Base-by-base conservation (phyloP, 805 yeast genomes). In the Blastobotrys peoriensis region DNA sequence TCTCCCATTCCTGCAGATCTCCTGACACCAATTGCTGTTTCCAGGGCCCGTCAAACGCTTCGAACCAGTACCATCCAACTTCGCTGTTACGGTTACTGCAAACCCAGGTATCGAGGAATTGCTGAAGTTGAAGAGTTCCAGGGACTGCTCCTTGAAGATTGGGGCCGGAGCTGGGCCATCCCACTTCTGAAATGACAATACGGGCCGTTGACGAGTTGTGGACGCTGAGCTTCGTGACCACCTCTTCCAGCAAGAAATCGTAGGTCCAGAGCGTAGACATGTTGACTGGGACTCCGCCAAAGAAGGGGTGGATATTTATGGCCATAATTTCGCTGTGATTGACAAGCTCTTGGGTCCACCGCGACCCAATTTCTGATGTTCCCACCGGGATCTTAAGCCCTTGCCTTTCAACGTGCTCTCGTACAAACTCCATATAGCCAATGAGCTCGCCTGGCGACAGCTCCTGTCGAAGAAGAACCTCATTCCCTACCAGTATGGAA, bases 31-130 rank as follows among this genome's bases (percentile, higher is more conserved):
- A 79, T 1, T 76, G 59, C 38, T 62, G 58, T 51, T 80, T 81
- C 86, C 86, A 80, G 0, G 85, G 84, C 55, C 79, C 85, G 62
- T 82, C 86, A 62, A 78, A 81, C 0, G 84, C 86, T 55, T 81
- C 86, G 55, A 78, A 79, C 62, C 70, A 80, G 49, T 68, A 80
- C 77, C 81, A 80, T 1, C 70, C 73, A 17, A 68, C 61, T 5
- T 61, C 57, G 15, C 56, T 42, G 1, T 63, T 52, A 13, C 65
- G 63, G 3, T 70, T 64, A 2, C 63, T 61, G 54, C 86, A 79
- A 1, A 76, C 56, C 77, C 80, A 81, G 3, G 63, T 62, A 40
- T 70, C 60, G 45, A 81, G 48, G 47, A 82, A 79, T 4, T 46
- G 49, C 45, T 77, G 78, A 53, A 71, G 59, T 38, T 73, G 69